Evolutionary conservation across 2,329 filamentous ascomycete genomes (phyloP), one percentile per base, ranked within the genome.

Genomic region (Ceratocystiopsis brevicomis): DNA sequence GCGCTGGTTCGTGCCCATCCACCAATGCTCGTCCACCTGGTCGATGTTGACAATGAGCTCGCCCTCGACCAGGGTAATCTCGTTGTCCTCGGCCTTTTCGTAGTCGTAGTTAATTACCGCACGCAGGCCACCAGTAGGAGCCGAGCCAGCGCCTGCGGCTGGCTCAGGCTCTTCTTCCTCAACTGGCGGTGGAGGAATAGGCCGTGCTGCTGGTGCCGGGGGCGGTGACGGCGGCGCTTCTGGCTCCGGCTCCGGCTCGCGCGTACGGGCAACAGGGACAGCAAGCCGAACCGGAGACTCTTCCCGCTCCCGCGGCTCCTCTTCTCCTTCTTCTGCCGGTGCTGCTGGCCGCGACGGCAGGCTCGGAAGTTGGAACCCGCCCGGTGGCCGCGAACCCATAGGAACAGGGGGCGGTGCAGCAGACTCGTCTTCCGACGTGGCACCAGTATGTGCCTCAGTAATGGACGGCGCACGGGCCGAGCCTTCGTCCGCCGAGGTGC

Each of bases 11-110:
- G 81, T 83, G 38, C 92, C 90, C 73, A 94, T 81, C 90, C 90
- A 98, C 90, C 90, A 98, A 57, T 98, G 88, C 42, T 92, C 81
- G 53, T 96, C 90, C 2, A 98, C 85, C 82, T 92, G 92, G 49
- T 96, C 85, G 54, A 98, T 94, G 57, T 94, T 80, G 19, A 73
- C 86, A 35, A 98, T 80, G 50, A 78, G 74, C 54, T 95, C 83
- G 49, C 87, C 87, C 61, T 98, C 90, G 21, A 73, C 69, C 16
- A 98, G 71, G 51, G 94, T 86, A 45, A 98, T 74, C 62, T 98
- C 90, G 55, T 98, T 98, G 51, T 94, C 87, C 60, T 98, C 90
- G 1, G 86, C 86, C 63, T 92, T 95, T 54, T 95, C 88, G 56
- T 98, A 98, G 57, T 98, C 90, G 58, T 90, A 98, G 54, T 90